These are phyloP conservation scores for Solanum chacoense DNA, from an alignment of 305 asterid species.

Conservation along the genomic window DNA sequence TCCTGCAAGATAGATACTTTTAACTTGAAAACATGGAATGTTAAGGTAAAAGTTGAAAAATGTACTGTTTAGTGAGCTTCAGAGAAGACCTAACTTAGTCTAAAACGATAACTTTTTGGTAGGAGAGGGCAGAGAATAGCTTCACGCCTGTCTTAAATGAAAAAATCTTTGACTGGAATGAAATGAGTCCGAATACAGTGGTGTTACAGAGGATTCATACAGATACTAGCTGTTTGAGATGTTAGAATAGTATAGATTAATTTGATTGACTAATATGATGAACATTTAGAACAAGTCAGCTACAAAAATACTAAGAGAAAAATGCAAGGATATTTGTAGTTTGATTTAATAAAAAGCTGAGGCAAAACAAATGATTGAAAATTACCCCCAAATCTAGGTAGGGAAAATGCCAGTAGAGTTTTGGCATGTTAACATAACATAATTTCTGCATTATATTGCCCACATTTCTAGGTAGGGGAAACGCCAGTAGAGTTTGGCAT, in stretches of 20 bases:
- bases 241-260: background rate
- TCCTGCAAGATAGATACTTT: background rate
- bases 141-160: background rate
- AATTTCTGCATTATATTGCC: background rate
- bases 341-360: background rate
- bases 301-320: background rate
- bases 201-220: background rate
- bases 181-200: background rate
- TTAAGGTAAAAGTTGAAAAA: background rate
- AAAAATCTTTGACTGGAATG: background rate
- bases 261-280: background rate
- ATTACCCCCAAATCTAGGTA: background rate
- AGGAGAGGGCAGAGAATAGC: background rate
- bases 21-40: background rate
- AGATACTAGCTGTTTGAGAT: background rate
- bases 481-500: background rate
- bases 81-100: background rate
- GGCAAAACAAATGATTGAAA: background rate
- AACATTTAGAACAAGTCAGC: background rate
- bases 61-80: background rate
- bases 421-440: background rate
- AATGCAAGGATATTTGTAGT: background rate
- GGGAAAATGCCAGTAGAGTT: background rate
- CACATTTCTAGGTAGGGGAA: background rate
- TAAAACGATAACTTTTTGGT: background rate